Base-by-base conservation (phyloP, 306 rosid genomes). In the Ormosia semicastrata region DNA sequence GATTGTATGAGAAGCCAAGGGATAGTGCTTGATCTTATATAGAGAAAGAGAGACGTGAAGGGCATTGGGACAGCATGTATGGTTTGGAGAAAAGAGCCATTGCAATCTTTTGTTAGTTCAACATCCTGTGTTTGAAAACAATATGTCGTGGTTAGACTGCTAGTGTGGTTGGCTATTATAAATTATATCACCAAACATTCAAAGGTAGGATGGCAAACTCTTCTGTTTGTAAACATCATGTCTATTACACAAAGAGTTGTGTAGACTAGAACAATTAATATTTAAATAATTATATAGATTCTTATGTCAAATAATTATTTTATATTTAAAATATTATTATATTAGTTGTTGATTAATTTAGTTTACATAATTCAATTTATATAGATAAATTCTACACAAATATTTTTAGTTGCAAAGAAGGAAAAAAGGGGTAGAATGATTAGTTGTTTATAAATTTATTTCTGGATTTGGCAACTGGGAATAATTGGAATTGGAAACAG, bases 151-250 rank as follows among this genome's bases (percentile, higher is more conserved):
- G 57, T 37, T 66, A 44, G 30, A 59, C 4, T 54, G n/a, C 24
- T 41, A 8, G 8, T 8, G 6, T 13, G 37, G 59, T 67, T 53
- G 5, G 39, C 29, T 15, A 53, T 15, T 53, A 14, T 32, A 29
- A 18, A 3, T 18, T 52, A 24, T 41, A 44, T 57, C 32, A 3
- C 40, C 64, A 17, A 24, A 70, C 40, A 33, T 47, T 32, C 60
- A 69, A 79, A 36, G 30, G 52, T 78, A 56, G 65, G 73, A 41
- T 50, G 52, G 14, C 79, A 74, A 63, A 81, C 68, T 52, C 57
- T 50, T 39, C 39, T 49, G 14, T 33, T 72, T 24, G 24, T 24
- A 24, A 24, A 24, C 24, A 24, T 24, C 24, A 24, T 24, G 24
- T 24, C 24, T 24, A 24, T 1, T 24, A 24, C 24, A 24, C 24